phyloP scores from a whole-genome alignment of 805 yeast species.

The Candida ponderosae region DNA sequence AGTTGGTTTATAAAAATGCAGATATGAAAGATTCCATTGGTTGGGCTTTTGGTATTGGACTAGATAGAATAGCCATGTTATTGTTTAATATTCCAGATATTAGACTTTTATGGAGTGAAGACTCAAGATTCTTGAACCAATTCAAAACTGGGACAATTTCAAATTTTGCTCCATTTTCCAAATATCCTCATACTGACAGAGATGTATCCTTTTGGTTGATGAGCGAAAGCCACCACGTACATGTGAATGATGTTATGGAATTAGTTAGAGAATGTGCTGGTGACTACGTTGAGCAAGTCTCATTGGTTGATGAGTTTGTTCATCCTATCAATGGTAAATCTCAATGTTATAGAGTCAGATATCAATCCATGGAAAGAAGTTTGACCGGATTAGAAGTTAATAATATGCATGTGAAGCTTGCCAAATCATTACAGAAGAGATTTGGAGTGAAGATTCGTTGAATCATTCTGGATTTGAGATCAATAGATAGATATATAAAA shows the following conservation, averaged over 20 bases:
- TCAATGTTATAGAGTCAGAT: constrained; percentile 83
- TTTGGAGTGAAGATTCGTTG: constrained; percentile 53
- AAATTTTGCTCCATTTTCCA: constrained; percentile 81
- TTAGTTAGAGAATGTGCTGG: constrained; percentile 79
- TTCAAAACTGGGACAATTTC: constrained; percentile 58
- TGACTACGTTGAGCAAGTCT: constrained; percentile 82
- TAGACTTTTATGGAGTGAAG: constrained; percentile 83
- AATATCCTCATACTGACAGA: constrained; percentile 78
- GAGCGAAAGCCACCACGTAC: constrained; percentile 34
- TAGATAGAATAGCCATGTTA: constrained; percentile 93
- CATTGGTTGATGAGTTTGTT: constrained; percentile 68
- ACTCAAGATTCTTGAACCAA: constrained; percentile 69
- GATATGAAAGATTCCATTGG: constrained; percentile 66
- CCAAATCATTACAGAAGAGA: constrained; percentile 40
- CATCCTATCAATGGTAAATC: constrained; percentile 81
- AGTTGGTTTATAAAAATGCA: constrained; percentile 67
- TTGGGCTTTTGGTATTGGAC: constrained; percentile 97
- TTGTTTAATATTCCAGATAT: constrained; percentile 94
- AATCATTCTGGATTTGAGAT: too few relatives aligned
- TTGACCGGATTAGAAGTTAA: constrained; percentile 83
- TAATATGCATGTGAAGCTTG: constrained; percentile 57
- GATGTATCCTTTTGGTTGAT: constrained; percentile 88
- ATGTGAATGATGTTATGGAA: constrained; percentile 92
- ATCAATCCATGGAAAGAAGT: constrained; percentile 93
- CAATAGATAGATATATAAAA: too few relatives aligned